Conservation (phyloP, 345 rosid species). For the Carallia pectinifolia region DNA sequence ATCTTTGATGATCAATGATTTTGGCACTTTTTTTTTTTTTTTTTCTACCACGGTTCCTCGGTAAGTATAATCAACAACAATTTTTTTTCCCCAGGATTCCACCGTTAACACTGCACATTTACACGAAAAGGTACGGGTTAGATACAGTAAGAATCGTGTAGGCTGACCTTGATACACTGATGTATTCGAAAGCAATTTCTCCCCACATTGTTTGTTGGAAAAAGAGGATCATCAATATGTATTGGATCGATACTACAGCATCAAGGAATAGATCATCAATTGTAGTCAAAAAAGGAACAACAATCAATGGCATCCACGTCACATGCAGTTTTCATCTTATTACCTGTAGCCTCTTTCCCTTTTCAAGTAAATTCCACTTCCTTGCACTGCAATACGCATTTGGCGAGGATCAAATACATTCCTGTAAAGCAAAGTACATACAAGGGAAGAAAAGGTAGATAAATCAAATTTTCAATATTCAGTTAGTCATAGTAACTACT, state of each 20-base stretch:
- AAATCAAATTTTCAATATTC: neutral
- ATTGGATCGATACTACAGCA: constrained; percentile 82
- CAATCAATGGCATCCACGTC: constrained; percentile 1
- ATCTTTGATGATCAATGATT: too few relatives aligned
- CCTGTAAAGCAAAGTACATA: constrained; percentile 37
- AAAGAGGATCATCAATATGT: constrained; percentile 94
- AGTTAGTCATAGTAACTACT: constrained; percentile 4
- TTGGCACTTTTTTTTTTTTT: too few relatives aligned
- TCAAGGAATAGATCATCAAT: constrained; percentile 24
- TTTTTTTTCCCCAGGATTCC: too few relatives aligned
- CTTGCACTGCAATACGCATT: constrained; percentile 92
- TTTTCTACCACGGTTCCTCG: too few relatives aligned
- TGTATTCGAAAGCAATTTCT: constrained; percentile 98
- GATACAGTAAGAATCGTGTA: constrained; percentile 5
- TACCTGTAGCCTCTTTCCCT: constrained; percentile 96
- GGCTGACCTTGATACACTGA: constrained; percentile 89
- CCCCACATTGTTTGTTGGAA: constrained; percentile 90
- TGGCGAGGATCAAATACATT: constrained; percentile 98
- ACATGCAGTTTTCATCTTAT: constrained; percentile 11
- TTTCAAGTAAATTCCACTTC: constrained; percentile 80
- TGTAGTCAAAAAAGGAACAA: neutral
- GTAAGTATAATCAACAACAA: too few relatives aligned
- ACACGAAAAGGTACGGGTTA: neutral
- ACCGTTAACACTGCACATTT: neutral
- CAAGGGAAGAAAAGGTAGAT: neutral